Percentiles rank a stretch among this genome's conserved stretches.
Evolutionary conservation across 2,329 filamentous ascomycete species (phyloP).

Genomic region (Fusarium sarcochroum): DNA sequence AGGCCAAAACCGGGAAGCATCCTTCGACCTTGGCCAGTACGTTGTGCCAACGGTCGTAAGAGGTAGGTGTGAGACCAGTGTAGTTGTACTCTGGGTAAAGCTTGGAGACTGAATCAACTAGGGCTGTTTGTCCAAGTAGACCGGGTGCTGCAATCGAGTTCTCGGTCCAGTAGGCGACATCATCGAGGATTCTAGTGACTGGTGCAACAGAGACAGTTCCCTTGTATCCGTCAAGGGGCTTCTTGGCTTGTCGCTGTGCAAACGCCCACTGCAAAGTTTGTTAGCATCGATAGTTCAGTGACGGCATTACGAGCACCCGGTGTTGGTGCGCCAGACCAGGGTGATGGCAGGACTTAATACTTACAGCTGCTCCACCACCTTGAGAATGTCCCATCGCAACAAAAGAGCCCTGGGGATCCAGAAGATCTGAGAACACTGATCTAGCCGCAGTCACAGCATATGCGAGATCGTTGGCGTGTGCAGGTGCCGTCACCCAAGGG

Average conservation of each 20-base stretch:
- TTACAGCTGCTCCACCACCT: constrained; percentile 10
- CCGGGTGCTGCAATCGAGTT: constrained; percentile 13
- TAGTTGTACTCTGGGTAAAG: constrained; percentile 33
- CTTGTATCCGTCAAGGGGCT: constrained; percentile 28
- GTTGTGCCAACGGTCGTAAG: constrained; percentile 35
- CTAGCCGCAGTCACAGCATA: constrained; percentile 30
- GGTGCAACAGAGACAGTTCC: constrained; percentile 32
- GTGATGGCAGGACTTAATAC: not conserved
- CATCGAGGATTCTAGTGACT: constrained; percentile 28
- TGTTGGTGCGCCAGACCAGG: too few species aligned
- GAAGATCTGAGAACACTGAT: constrained; percentile 13
- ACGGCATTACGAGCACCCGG: too few species aligned
- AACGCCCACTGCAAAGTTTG: constrained; percentile 18
- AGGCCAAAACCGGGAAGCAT: constrained; percentile 23
- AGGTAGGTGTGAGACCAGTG: constrained; percentile 14
- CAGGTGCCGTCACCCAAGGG: constrained; percentile 25
- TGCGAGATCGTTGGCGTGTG: constrained; percentile 36
- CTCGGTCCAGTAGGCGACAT: constrained; percentile 16
- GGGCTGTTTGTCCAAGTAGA: constrained; percentile 5
- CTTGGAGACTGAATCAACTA: constrained; percentile 30
- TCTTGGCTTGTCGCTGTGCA: constrained; percentile 28
- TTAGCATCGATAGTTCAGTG: not conserved
- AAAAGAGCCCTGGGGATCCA: not conserved
- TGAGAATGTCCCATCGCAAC: constrained; percentile 12
- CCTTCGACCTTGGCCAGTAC: constrained; percentile 21